Percentiles rank a stretch among this genome's conserved stretches.
Conservation (phyloP, 345 rosid genomes). For the Viola odorata region DNA sequence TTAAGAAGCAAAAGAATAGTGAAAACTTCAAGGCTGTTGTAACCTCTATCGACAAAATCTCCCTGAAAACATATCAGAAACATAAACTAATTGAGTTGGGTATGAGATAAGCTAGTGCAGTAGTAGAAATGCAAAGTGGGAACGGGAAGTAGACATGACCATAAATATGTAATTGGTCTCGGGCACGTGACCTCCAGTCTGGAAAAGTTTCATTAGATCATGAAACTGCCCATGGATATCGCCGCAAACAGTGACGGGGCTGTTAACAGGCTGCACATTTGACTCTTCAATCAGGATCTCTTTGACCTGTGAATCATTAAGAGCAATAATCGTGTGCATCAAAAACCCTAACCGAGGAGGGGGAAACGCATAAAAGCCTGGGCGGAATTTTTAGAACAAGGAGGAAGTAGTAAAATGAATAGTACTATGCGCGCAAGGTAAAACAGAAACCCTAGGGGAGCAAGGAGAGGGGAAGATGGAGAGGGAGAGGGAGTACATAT, state of each 20-base stretch:
- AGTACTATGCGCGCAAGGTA: too few species aligned
- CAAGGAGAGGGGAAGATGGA: not conserved
- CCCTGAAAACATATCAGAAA: slow-evolving; percentile 46
- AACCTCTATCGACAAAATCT: slow-evolving; percentile 92
- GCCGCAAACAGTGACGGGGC: slow-evolving; percentile 99
- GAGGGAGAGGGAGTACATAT: slow-evolving; percentile 43
- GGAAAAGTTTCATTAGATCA: slow-evolving; percentile 97
- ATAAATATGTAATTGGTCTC: slow-evolving; percentile 97
- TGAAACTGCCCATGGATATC: slow-evolving; percentile 99
- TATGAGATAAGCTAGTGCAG: too few species aligned
- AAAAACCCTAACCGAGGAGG: not conserved
- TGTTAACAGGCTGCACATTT: slow-evolving; percentile 98
- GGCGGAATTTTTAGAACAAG: not conserved
- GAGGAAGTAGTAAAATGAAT: too few species aligned
- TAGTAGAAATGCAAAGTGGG: not conserved
- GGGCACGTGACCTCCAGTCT: slow-evolving; percentile 97
- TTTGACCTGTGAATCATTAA: slow-evolving; percentile 54
- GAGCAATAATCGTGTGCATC: not conserved
- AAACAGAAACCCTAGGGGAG: not conserved
- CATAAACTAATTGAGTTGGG: not conserved
- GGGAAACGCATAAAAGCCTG: too few species aligned
- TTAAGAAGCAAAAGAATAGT: slow-evolving; percentile 91
- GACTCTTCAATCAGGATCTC: slow-evolving; percentile 97
- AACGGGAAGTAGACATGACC: slow-evolving; percentile 29
- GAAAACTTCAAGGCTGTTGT: slow-evolving; percentile 96